Evolutionary conservation across 169 alveolate genomes (phyloP).

Genomic region (Plasmodium billcollinsi): DNA sequence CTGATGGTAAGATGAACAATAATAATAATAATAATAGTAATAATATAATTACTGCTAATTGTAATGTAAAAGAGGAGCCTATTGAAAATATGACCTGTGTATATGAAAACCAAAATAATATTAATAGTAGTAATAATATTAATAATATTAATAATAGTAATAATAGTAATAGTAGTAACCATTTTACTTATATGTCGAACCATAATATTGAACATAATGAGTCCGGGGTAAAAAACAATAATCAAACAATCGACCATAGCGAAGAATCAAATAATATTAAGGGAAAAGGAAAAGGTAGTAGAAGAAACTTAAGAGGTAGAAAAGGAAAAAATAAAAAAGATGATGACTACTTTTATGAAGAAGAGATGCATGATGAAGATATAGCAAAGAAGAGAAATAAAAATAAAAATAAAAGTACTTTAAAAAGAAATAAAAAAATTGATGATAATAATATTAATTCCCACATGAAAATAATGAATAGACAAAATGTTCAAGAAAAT

Average conservation of each 20-base stretch:
- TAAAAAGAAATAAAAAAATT: not conserved
- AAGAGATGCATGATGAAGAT: conserved; percentile 1
- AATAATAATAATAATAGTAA: no score
- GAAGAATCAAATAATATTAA: not conserved
- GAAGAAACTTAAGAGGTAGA: conserved; percentile 38
- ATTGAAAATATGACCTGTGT: no score
- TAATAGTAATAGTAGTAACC: no score
- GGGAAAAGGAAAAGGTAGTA: conserved; percentile 12
- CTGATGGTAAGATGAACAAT: no score
- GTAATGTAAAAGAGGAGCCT: no score
- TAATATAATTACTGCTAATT: no score
- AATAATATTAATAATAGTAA: no score
- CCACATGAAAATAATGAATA: not conserved
- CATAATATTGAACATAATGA: no score
- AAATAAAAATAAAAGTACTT: conserved; percentile 26
- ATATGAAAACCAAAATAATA: no score
- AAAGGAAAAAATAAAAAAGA: conserved; percentile 34
- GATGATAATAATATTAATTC: conserved; percentile 1
- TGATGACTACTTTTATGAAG: conserved; percentile 27
- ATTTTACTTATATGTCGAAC: no score
- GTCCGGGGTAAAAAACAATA: not conserved
- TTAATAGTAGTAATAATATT: no score
- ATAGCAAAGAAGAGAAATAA: conserved; percentile 12
- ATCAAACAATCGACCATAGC: not conserved
- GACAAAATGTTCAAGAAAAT: conserved; percentile 22